These are phyloP conservation scores for Naganishia antarctica DNA, from an alignment of 768 basidiomycete genomes.

Conservation along the genomic window DNA sequence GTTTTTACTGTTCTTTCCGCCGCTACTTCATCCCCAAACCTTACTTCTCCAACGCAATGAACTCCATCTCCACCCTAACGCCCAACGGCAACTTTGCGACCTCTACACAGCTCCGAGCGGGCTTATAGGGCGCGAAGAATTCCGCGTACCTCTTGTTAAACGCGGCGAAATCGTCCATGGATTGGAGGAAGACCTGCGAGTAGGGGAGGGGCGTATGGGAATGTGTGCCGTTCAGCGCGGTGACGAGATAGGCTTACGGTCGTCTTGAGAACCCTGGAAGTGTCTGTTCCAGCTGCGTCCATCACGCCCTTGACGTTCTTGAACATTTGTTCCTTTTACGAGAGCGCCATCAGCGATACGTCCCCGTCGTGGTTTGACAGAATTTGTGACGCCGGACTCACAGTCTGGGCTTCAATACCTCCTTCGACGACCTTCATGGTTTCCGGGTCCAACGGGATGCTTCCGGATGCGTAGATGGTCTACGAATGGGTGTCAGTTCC, in stretches of 20 bases:
- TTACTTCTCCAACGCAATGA: constrained; percentile 26
- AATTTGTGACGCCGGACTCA: constrained; percentile 33
- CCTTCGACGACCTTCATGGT: constrained; percentile 72
- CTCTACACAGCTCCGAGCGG: constrained; percentile 87
- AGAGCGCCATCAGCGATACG: no score
- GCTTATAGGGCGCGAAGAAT: constrained; percentile 85
- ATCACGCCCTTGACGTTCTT: constrained; percentile 79
- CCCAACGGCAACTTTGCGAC: constrained; percentile 76
- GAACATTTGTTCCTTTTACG: constrained; percentile 62
- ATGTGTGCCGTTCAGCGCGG: no score
- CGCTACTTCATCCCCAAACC: not conserved
- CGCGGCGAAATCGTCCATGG: constrained; percentile 80
- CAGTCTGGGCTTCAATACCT: constrained; percentile 68
- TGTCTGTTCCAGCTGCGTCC: constrained; percentile 70
- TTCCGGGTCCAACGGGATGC: constrained; percentile 72
- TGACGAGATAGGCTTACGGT: constrained; percentile 58
- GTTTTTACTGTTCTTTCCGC: no score
- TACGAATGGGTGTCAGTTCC: no score
- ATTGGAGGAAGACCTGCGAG: constrained; percentile 77
- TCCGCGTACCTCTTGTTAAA: constrained; percentile 77
- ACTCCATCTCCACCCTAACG: constrained; percentile 85
- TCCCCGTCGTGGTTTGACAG: no score
- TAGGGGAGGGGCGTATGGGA: not conserved
- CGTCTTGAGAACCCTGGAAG: constrained; percentile 81
- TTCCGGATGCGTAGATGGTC: constrained; percentile 82